These are phyloP conservation scores for Hippophae gyantsensis DNA, from an alignment of 306 rosid species.

Conservation along the genomic window DNA sequence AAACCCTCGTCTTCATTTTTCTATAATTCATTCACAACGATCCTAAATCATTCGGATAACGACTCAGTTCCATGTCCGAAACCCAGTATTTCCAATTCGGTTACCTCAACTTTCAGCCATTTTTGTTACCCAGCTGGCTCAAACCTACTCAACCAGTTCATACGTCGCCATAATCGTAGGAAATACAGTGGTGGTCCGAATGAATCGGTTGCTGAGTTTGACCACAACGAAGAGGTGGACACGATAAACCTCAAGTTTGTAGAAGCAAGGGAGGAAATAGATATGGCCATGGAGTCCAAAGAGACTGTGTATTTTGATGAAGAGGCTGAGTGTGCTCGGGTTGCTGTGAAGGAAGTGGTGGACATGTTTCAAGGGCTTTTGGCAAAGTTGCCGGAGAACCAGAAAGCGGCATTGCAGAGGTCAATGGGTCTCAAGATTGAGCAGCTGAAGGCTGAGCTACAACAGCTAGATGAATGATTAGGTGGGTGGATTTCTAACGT, in stretches of 20 bases:
- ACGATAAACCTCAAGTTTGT: slow-evolving; percentile 83
- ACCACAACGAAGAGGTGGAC: slow-evolving; percentile 64
- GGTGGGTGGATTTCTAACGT: slow-evolving; percentile 22
- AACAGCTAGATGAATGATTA: slow-evolving; percentile 66
- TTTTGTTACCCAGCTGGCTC: slow-evolving; percentile 10
- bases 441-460: slow-evolving; percentile 83
- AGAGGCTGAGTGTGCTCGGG: slow-evolving; percentile 94
- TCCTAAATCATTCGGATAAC: neutral
- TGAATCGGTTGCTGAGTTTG: slow-evolving; percentile 28
- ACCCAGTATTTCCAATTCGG: slow-evolving; percentile 6
- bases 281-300: slow-evolving; percentile 85
- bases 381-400: slow-evolving; percentile 52
- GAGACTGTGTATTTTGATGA: slow-evolving; percentile 87
- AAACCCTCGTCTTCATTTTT: slow-evolving; percentile 18
- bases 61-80: slow-evolving; percentile 14
- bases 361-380: slow-evolving; percentile 43
- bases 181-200: slow-evolving; percentile 29
- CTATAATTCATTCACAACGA: slow-evolving; percentile 7
- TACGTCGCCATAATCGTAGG: slow-evolving; percentile 14
- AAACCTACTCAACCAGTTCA: slow-evolving; percentile 16
- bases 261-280: slow-evolving; percentile 94
- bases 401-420: slow-evolving; percentile 55
- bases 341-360: slow-evolving; percentile 57
- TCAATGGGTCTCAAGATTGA: slow-evolving; percentile 90
- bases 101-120: slow-evolving; percentile 23